A percentile compares a stretch with the other conserved stretches of the same genome.
Conservation (phyloP, 257 asterid genomes). For the Capsicum rhomboideum region DNA sequence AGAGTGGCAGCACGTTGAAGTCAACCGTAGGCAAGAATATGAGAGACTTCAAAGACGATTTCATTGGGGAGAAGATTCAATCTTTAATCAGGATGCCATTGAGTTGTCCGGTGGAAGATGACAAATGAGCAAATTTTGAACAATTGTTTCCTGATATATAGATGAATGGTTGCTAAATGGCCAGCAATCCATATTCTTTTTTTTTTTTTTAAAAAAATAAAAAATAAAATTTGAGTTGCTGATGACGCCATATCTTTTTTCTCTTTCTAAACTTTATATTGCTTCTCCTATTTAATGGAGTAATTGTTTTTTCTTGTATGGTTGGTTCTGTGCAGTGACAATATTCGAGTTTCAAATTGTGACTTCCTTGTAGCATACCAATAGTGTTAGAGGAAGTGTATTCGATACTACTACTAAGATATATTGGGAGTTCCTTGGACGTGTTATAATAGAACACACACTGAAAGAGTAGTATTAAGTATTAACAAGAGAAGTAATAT, state of each 20-base stretch:
- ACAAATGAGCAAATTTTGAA: not conserved
- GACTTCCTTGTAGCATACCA: too few species aligned
- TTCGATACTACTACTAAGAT: too few species aligned
- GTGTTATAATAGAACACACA: too few species aligned
- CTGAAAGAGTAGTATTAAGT: too few species aligned
- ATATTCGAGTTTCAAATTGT: not conserved
- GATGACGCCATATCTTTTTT: not conserved
- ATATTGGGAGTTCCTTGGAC: too few species aligned
- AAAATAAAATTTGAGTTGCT: not conserved
- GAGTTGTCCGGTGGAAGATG: conserved; percentile 79
- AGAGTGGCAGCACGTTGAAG: conserved; percentile 75
- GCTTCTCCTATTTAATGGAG: not conserved
- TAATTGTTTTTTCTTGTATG: too few species aligned
- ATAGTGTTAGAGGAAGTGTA: too few species aligned
- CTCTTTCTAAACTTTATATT: not conserved
- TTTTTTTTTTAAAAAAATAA: too few species aligned
- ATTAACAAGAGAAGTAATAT: too few species aligned
- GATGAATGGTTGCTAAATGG: not conserved
- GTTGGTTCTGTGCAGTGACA: too few species aligned
- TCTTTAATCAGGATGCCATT: conserved; percentile 57
- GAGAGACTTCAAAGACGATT: not conserved
- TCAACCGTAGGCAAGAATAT: conserved; percentile 22
- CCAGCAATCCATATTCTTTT: not conserved
- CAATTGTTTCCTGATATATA: not conserved
- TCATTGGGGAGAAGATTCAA: conserved; percentile 77